Evolutionary conservation across 2,329 filamentous ascomycete species (phyloP).

Genomic region (Pyrenochaeta sp.): DNA sequence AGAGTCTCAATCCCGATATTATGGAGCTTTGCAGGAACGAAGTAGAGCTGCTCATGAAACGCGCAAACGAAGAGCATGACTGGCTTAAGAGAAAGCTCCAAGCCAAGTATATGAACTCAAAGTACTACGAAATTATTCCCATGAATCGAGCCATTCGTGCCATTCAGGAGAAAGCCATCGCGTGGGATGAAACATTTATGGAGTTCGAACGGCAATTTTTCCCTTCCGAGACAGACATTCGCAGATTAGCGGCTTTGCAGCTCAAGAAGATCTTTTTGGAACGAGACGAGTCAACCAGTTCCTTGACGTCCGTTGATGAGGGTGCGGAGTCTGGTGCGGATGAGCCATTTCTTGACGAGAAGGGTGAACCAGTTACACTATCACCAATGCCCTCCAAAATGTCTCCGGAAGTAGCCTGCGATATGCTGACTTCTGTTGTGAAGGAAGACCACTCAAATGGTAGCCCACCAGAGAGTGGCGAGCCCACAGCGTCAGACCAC

Average conservation of each 20-base stretch:
- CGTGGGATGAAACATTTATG: conserved; percentile 90
- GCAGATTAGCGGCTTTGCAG: conserved; percentile 88
- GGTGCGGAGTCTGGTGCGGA: conserved; percentile 58
- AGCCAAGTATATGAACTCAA: conserved; percentile 89
- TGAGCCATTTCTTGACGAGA: conserved; percentile 41
- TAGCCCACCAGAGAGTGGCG: conserved; percentile 17
- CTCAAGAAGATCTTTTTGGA: conserved; percentile 95
- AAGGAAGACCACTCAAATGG: conserved; percentile 64
- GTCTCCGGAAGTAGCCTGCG: conserved; percentile 69
- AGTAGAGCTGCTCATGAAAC: conserved; percentile 79
- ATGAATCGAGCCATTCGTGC: conserved; percentile 87
- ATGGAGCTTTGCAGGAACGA: conserved; percentile 81
- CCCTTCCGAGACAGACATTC: conserved; percentile 93
- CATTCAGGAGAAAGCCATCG: conserved; percentile 90
- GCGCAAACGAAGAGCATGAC: conserved; percentile 83
- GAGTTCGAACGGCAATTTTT: conserved; percentile 95
- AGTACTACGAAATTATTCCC: conserved; percentile 96
- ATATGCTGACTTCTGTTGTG: conserved; percentile 71
- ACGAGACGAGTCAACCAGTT: conserved; percentile 79
- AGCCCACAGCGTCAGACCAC: conserved; percentile 7
- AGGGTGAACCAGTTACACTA: conserved; percentile 35
- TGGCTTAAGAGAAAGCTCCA: conserved; percentile 80
- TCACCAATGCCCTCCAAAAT: conserved; percentile 52
- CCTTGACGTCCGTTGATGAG: conserved; percentile 74
- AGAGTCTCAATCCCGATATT: conserved; percentile 89